Evolutionary conservation across 1,284 basidiomycete genomes (phyloP), one percentile per base, ranked within the genome.

Genomic region (Ustilago shanxiensis): DNA sequence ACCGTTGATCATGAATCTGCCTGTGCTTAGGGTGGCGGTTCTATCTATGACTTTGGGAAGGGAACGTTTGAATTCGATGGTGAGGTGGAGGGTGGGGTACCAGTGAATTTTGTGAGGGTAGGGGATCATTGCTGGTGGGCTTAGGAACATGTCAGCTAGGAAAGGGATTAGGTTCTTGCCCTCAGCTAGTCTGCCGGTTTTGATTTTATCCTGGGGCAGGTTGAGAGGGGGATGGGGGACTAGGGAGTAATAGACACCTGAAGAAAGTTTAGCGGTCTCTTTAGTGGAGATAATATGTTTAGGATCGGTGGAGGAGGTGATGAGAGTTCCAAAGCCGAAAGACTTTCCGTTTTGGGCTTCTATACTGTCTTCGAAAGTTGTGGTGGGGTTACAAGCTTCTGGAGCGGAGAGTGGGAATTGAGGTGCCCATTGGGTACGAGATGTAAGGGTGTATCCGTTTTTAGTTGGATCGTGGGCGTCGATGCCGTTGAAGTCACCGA

Each of bases 41-140:
- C 67, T 39, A 2, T 50, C 28, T 9, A 76, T 5, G 35, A 55
- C 4, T 1, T 11, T 14, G 2, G 77, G 72, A 0, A 79, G 37
- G 10, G 31, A 6, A 4, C 67, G 39, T 69, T 79, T 79, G 59
- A 79, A 79, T 45, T 79, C 77, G 37, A 79, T 71, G 8, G 77
- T 72, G 20, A 79, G 51, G 35, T 79, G 77, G 5, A 79, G 54
- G 0, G 77, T 79, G 1, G 77, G 77, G 50, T 76, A 79, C 77
- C 77, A 79, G 39, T 72, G 66, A 24, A 52, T 9, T 10, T 53
- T 47, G 61, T 76, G 67, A 20, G 35, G 33, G 7, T 53, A 51
- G 24, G 73, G 68, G 24, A 76, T 28, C 53, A 76, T 76, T 57
- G 64, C 60, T 13, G 73, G 73, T 9, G 73, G 73, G 7, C 37